Conservation (phyloP, 2,329 filamentous ascomycete species). For the Paracamarosporium sp. region DNA sequence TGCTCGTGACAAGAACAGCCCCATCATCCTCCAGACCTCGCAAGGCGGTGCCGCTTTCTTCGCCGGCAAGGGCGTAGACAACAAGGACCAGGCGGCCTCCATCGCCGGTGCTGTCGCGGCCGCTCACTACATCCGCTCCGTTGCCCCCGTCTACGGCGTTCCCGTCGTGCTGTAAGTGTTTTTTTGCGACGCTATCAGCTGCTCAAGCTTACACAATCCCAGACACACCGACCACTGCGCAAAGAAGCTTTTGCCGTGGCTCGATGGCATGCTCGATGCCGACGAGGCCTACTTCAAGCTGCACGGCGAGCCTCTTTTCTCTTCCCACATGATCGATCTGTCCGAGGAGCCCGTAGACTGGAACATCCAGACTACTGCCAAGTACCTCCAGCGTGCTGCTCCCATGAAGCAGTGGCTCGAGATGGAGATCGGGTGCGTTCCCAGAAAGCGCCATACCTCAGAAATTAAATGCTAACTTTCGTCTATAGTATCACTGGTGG, state of each 20-base stretch:
- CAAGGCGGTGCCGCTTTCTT: conserved; percentile 78
- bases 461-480: conserved; percentile 54
- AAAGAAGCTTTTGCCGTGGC: conserved; percentile 98
- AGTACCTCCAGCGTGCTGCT: conserved; percentile 91
- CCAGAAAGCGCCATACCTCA: conserved; percentile 67
- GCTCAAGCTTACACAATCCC: background rate
- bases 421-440: conserved; percentile 76
- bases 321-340: conserved; percentile 94
- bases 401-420: conserved; percentile 98
- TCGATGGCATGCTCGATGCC: conserved; percentile 78
- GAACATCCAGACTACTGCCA: conserved; percentile 91
- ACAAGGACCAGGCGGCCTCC: conserved; percentile 77
- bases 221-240: conserved; percentile 97
- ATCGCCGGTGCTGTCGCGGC: conserved; percentile 83
- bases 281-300: conserved; percentile 96
- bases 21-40: conserved; percentile 91
- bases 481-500: conserved; percentile 72
- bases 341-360: conserved; percentile 86
- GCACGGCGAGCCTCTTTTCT: conserved; percentile 91
- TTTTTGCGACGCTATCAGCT: background rate
- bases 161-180: conserved; percentile 68
- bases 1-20: conserved; percentile 87
- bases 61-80: conserved; percentile 62
- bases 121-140: conserved; percentile 89
- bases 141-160: conserved; percentile 86